Conservation (phyloP, 768 basidiomycete species). For the Auricularia sp. region DNA sequence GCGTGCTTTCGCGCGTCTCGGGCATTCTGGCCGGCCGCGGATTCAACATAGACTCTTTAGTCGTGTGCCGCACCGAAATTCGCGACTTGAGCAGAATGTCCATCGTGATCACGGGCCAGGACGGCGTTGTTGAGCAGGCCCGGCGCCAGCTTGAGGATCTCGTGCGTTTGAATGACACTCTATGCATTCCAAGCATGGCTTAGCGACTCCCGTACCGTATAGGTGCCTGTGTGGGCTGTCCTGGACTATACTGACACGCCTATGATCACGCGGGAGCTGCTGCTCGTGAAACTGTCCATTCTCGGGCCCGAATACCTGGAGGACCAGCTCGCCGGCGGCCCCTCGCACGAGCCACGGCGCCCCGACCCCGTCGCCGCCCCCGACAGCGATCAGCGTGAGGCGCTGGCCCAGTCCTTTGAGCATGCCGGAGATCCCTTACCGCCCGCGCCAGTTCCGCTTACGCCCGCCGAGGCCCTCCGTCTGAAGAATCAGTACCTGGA, state of each 20-base stretch:
- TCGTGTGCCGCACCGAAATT: slow-evolving; percentile 96
- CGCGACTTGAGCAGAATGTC: slow-evolving; percentile 97
- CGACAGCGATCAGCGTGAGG: slow-evolving; percentile 12
- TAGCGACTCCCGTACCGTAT: neutral
- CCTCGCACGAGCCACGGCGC: slow-evolving; percentile 66
- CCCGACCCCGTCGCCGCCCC: slow-evolving; percentile 14
- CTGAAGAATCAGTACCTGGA: slow-evolving; percentile 83
- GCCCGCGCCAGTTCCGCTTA: slow-evolving; percentile 33
- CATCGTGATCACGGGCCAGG: slow-evolving; percentile 92
- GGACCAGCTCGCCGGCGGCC: slow-evolving; percentile 78
- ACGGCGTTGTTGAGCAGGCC: slow-evolving; percentile 96
- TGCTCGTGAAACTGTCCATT: slow-evolving; percentile 94
- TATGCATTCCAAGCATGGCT: too few relatives aligned
- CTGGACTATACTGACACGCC: slow-evolving; percentile 93
- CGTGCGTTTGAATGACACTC: slow-evolving; percentile 38
- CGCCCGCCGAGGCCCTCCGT: slow-evolving; percentile 79
- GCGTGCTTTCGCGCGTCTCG: slow-evolving; percentile 95
- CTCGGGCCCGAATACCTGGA: slow-evolving; percentile 96
- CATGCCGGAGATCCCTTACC: slow-evolving; percentile 28
- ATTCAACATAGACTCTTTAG: slow-evolving; percentile 97
- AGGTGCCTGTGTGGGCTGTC: slow-evolving; percentile 99
- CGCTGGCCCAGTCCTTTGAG: slow-evolving; percentile 73
- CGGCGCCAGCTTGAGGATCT: slow-evolving; percentile 92
- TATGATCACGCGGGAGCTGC: slow-evolving; percentile 84
- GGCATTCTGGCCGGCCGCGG: slow-evolving; percentile 95